A percentile compares a stretch with the other conserved stretches of the same genome.
Conservation (phyloP, 2,329 filamentous ascomycete genomes). For the Penicillium glabrum region DNA sequence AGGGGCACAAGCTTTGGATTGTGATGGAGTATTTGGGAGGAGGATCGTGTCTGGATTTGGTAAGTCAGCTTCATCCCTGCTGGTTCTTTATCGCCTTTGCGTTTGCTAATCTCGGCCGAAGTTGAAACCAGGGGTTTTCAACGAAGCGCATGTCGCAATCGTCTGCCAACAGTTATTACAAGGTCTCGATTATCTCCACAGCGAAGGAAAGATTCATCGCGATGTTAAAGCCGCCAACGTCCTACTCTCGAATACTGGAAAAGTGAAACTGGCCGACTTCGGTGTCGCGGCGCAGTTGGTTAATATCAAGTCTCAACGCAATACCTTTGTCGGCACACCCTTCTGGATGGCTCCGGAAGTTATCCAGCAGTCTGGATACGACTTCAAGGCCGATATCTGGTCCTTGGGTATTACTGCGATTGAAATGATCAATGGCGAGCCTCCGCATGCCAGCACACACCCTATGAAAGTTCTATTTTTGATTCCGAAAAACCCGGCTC, state of each 20-base stretch:
- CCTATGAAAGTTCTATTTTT: slow-evolving; percentile 93
- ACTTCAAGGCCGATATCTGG: slow-evolving; percentile 93
- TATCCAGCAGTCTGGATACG: slow-evolving; percentile 79
- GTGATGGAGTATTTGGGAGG: slow-evolving; percentile 98
- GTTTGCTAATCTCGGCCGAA: slow-evolving; percentile 39
- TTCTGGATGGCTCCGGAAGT: slow-evolving; percentile 98
- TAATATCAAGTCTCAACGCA: slow-evolving; percentile 95
- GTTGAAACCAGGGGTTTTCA: slow-evolving; percentile 88
- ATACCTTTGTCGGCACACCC: slow-evolving; percentile 96
- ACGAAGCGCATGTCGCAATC: slow-evolving; percentile 88
- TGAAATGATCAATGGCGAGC: slow-evolving; percentile 84
- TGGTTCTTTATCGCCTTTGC: not conserved
- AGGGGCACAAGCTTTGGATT: slow-evolving; percentile 97
- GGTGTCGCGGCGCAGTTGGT: slow-evolving; percentile 94
- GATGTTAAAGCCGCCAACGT: slow-evolving; percentile 98
- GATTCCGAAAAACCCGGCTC: slow-evolving; percentile 84
- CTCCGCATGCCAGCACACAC: slow-evolving; percentile 80
- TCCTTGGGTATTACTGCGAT: slow-evolving; percentile 89
- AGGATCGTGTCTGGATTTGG: slow-evolving; percentile 90
- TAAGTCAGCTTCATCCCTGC: slow-evolving; percentile 44
- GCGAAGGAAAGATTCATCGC: slow-evolving; percentile 91
- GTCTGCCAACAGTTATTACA: slow-evolving; percentile 87
- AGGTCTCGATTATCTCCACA: slow-evolving; percentile 89
- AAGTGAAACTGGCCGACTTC: slow-evolving; percentile 95
- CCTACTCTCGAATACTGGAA: slow-evolving; percentile 83